Base-by-base conservation (phyloP, 2,329 filamentous ascomycete genomes). In the Diplodia scrobiculata region DNA sequence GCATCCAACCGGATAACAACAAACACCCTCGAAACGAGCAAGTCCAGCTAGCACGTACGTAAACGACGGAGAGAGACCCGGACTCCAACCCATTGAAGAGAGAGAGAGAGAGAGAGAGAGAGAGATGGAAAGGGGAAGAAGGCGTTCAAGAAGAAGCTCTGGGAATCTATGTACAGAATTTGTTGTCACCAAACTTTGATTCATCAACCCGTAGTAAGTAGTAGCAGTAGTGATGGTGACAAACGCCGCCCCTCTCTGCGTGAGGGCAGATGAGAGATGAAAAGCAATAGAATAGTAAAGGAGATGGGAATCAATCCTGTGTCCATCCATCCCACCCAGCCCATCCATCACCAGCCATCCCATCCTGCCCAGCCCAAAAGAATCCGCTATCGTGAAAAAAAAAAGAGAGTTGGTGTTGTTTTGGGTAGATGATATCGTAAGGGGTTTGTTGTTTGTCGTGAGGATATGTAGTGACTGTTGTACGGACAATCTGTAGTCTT, bases 241-340 rank as follows among this genome's bases (percentile, higher is more conserved):
- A 51, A 32, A 51, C 48, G 41, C 41, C 41, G 7, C 41, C 17
- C 17, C 5, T 45, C 7, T 3, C 9, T 19, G 17, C 17, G 3
- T 13, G 17, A 45, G 41, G 41, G 5, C n/a, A 19, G 38, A n/a
- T 14, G 38, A n/a, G 32, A 34, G 32, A 10, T 7, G 32, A 9
- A 6, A 19, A 19, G 13, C 7, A 45, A 45, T 13, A 29, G 17
- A 51, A 17, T 25, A 10, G 10, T 29, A 51, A 51, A 27, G 48
- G 41, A 45, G 41, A 45, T 51, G 48, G 48, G 48, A 51, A 51
- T 51, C 51, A n/a, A 19, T 32, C 51, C 27, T 34, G 14, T 34
- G 27, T 5, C 29, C 27, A 19, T n/a, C 50, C 50, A 10, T n/a
- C 50, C 51, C 5, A 53, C 17, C n/a, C 17, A 45, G 7, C 41